Conservation (phyloP, 768 basidiomycete species). For the Cystobasidiopsis lactophilus region DNA sequence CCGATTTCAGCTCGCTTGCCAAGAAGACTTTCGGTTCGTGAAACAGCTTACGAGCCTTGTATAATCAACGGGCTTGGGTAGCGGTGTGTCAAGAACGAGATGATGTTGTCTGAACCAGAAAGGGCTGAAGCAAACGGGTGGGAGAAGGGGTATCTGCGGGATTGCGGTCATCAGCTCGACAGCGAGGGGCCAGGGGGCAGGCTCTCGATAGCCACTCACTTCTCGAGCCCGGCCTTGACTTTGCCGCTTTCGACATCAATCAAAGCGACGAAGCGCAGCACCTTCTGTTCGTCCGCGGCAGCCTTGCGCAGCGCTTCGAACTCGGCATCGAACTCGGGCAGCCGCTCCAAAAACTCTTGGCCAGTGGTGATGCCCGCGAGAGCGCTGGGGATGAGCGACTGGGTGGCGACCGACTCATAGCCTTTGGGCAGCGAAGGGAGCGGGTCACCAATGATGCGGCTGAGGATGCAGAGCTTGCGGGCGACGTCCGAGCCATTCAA, state of each 20-base stretch:
- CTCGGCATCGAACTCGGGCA: constrained; percentile 61
- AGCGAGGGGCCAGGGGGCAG: background rate
- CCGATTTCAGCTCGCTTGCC: too few relatives aligned
- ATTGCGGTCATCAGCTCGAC: background rate
- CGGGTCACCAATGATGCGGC: constrained; percentile 35
- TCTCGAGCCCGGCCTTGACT: constrained; percentile 72
- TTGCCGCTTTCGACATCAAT: constrained; percentile 51
- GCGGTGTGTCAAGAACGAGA: constrained; percentile 87
- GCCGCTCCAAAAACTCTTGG: constrained; percentile 54
- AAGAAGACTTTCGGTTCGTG: too few relatives aligned
- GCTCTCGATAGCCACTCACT: constrained; percentile 42
- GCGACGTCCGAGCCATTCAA: constrained; percentile 93
- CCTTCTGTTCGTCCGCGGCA: constrained; percentile 56
- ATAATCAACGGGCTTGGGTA: constrained; percentile 79
- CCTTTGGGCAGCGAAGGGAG: constrained; percentile 42
- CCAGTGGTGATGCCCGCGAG: constrained; percentile 47
- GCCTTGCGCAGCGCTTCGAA: constrained; percentile 55
- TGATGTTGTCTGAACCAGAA: constrained; percentile 89
- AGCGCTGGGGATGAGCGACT: constrained; percentile 60
- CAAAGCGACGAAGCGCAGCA: constrained; percentile 82
- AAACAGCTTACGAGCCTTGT: constrained; percentile 41
- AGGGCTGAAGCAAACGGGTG: constrained; percentile 93
- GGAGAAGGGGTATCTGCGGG: constrained; percentile 50
- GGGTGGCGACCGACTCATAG: constrained; percentile 55
- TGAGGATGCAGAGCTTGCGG: constrained; percentile 85